Evolutionary conservation across 495 filamentous ascomycete genomes (phyloP).

Genomic region (Daldinia caldariorum): DNA sequence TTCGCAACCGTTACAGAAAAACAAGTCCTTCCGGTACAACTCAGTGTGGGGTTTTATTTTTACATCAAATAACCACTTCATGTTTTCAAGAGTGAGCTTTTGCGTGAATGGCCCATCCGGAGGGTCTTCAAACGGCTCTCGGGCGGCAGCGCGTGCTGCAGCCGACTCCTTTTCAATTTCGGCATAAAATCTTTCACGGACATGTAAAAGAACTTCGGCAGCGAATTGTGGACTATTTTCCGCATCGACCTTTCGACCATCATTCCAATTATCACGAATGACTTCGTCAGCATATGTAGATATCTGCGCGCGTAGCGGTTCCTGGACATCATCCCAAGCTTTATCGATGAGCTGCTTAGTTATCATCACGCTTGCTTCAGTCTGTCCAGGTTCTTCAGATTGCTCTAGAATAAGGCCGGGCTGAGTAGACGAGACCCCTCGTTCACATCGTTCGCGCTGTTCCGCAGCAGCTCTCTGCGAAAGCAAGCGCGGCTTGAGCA

Average conservation of each 20-base stretch:
- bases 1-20: constrained; percentile 76
- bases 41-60: constrained; percentile 76
- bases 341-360: constrained; percentile 68
- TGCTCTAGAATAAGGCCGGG: constrained; percentile 10
- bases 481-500: constrained; percentile 70
- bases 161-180: constrained; percentile 62
- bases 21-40: constrained; percentile 70
- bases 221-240: constrained; percentile 72
- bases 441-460: constrained; percentile 60
- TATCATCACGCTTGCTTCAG: constrained; percentile 51
- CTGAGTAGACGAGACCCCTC: constrained; percentile 44
- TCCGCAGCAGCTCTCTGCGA: constrained; percentile 70
- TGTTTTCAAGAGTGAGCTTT: constrained; percentile 78
- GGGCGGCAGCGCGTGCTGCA: constrained; percentile 55
- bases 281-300: constrained; percentile 70
- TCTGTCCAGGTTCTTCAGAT: constrained; percentile 23
- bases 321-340: constrained; percentile 74
- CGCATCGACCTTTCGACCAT: constrained; percentile 64
- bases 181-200: constrained; percentile 69
- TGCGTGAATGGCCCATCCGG: constrained; percentile 64
- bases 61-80: constrained; percentile 84
- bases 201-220: constrained; percentile 69
- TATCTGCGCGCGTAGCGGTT: constrained; percentile 67
- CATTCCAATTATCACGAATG: constrained; percentile 66
- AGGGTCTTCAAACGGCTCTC: constrained; percentile 54